phyloP scores from a whole-genome alignment of 495 filamentous ascomycete species.

The Aspergillus haitiensis region DNA sequence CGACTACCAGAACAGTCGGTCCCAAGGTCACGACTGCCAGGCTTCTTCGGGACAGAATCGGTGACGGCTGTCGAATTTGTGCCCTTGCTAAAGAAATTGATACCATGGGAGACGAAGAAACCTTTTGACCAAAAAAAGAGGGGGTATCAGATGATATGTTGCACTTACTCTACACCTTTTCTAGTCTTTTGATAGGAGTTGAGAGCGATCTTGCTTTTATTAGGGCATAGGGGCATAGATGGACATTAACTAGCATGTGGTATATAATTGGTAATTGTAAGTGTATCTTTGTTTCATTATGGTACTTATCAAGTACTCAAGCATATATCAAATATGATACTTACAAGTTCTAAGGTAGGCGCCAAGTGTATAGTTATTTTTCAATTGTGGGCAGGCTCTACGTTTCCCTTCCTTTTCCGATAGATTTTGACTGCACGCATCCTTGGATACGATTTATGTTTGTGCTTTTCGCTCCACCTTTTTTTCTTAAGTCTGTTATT shows the following conservation, averaged over 20 bases:
- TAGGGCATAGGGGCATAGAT: no score
- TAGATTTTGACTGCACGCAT: conserved; percentile 13
- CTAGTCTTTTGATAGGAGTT: conserved; percentile 5
- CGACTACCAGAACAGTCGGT: conserved; percentile 63
- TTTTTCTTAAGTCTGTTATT: background rate
- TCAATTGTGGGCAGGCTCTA: no score
- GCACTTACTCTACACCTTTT: no score
- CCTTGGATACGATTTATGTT: conserved; percentile 26
- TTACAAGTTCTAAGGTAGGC: no score
- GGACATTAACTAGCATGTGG: no score
- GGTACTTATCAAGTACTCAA: no score
- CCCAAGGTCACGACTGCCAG: conserved; percentile 89
- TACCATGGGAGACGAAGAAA: conserved; percentile 31
- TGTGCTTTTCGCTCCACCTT: conserved; percentile 1
- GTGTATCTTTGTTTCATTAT: no score
- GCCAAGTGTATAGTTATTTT: no score
- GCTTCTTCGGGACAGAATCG: conserved; percentile 68
- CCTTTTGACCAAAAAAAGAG: conserved; percentile 16
- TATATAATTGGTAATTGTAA: no score
- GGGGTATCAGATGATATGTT: background rate
- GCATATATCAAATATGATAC: no score
- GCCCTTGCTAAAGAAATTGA: conserved; percentile 44
- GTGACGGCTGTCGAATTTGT: conserved; percentile 71
- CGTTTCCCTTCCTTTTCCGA: background rate
- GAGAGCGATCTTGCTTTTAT: background rate